A percentile compares a stretch with the other conserved stretches of the same genome.
These are phyloP conservation scores for Exophiala spinifera DNA, from an alignment of 2,329 filamentous ascomycete genomes.

Conservation along the genomic window DNA sequence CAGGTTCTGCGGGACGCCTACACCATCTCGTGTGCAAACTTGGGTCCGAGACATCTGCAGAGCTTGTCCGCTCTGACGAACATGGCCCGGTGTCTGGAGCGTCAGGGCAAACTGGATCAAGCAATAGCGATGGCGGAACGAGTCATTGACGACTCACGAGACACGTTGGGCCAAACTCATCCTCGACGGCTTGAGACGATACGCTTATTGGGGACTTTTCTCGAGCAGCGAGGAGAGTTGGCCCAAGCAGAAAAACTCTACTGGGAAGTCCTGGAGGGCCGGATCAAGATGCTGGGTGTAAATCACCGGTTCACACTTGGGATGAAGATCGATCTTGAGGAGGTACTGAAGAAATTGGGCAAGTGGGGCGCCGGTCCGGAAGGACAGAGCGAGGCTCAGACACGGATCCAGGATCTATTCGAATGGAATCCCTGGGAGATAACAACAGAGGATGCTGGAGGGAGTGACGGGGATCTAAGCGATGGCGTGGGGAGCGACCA, in stretches of 20 bases:
- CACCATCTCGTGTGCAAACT: conserved; percentile 11
- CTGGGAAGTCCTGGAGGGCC: conserved; percentile 25
- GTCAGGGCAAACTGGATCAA: conserved; percentile 21
- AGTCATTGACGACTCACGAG: conserved; percentile 22
- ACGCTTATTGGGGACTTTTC: conserved; percentile 15
- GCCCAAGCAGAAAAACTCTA: conserved; percentile 17
- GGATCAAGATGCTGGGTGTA: conserved; percentile 24
- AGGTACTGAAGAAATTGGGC: conserved; percentile 13
- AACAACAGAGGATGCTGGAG: conserved; percentile 9
- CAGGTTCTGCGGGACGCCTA: conserved; percentile 19
- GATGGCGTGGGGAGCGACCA: conserved; percentile 14
- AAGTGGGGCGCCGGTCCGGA: conserved; percentile 14
- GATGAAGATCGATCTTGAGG: conserved; percentile 17
- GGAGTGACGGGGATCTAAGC: conserved; percentile 4
- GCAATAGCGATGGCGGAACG: conserved; percentile 17
- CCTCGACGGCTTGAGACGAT: conserved; percentile 23
- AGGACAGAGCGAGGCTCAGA: conserved; percentile 10
- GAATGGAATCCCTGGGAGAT: conserved; percentile 22
- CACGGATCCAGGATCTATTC: conserved; percentile 20
- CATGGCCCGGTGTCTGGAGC: conserved; percentile 15
- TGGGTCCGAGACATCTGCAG: conserved; percentile 23
- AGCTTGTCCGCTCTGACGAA: conserved; percentile 24
- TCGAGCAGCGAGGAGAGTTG: conserved; percentile 7
- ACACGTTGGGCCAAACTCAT: conserved; percentile 25
- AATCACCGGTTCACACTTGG: conserved; percentile 23